Percentiles rank a stretch among this genome's conserved stretches.
phyloP scores from a whole-genome alignment of 257 asterid species.

The Solanum bukasovii region DNA sequence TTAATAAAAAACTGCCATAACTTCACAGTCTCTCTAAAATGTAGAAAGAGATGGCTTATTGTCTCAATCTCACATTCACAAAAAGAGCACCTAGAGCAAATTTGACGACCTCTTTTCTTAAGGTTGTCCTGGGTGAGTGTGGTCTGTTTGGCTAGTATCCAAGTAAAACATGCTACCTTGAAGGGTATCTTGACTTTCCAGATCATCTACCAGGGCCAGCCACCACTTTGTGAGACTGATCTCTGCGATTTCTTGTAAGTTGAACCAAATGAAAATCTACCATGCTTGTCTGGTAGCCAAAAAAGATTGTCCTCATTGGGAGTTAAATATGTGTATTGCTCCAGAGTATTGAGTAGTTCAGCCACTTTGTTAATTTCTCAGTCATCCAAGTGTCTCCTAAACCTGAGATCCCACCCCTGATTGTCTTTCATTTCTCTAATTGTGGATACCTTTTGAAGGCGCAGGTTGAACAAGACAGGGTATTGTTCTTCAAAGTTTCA shows the following conservation, averaged over 20 bases:
- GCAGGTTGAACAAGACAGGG: not conserved
- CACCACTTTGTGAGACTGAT: not conserved
- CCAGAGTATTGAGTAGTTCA: not conserved
- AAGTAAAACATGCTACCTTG: not conserved
- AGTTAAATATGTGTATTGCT: not conserved
- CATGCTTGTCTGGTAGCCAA: not conserved
- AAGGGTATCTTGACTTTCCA: not conserved
- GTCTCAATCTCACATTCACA: not conserved
- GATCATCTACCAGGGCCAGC: not conserved
- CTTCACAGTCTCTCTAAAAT: not conserved
- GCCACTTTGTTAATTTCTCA: not conserved
- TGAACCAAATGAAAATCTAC: too few relatives aligned
- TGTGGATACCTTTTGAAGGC: not conserved
- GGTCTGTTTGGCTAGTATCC: not conserved
- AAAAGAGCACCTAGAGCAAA: not conserved
- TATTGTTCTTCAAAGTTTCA: not conserved
- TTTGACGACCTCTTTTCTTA: not conserved
- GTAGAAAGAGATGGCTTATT: not conserved
- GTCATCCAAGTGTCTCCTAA: not conserved
- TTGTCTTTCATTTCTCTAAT: not conserved
- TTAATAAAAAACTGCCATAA: not conserved
- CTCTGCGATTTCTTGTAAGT: not conserved
- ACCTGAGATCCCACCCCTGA: not conserved
- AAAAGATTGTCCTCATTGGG: not conserved
- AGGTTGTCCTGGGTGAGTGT: not conserved